Evolutionary conservation across 2,329 filamentous ascomycete species (phyloP).

Genomic region (Colletotrichum theobromicola): DNA sequence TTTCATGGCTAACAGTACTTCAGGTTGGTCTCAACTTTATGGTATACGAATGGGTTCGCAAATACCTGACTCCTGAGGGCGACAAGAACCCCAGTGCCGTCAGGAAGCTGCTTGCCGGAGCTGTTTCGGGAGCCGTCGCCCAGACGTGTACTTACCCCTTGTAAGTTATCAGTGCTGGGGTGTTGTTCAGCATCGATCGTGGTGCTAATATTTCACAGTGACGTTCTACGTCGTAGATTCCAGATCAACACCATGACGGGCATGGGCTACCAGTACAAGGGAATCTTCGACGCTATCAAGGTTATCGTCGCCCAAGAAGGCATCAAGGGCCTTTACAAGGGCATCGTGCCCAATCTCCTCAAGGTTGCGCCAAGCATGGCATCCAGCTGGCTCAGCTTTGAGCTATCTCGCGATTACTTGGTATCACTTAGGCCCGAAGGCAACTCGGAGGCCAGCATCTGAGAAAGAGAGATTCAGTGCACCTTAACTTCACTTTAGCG

Average conservation of each 20-base stretch:
- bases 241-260: constrained; percentile 99
- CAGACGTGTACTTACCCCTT: constrained; percentile 99
- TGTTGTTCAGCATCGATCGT: not conserved
- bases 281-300: constrained; percentile 80
- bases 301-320: constrained; percentile 88
- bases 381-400: constrained; percentile 97
- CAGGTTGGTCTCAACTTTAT: constrained; percentile 97
- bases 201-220: constrained; percentile 55
- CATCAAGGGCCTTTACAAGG: constrained; percentile 87
- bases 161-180: constrained; percentile 59
- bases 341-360: constrained; percentile 90
- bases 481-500: not conserved
- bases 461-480: not conserved
- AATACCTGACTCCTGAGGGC: constrained; percentile 85
- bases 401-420: constrained; percentile 88
- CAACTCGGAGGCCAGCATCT: constrained; percentile 25
- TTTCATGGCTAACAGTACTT: constrained; percentile 15
- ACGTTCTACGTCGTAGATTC: constrained; percentile 90
- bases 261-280: constrained; percentile 95
- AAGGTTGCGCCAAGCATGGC: constrained; percentile 99
- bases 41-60: constrained; percentile 90
- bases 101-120: constrained; percentile 87
- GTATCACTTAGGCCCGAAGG: constrained; percentile 61
- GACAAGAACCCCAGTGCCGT: constrained; percentile 80
- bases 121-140: constrained; percentile 93